Evolutionary conservation across 345 rosid genomes (phyloP).

Genomic region (Arabis hirsuta): DNA sequence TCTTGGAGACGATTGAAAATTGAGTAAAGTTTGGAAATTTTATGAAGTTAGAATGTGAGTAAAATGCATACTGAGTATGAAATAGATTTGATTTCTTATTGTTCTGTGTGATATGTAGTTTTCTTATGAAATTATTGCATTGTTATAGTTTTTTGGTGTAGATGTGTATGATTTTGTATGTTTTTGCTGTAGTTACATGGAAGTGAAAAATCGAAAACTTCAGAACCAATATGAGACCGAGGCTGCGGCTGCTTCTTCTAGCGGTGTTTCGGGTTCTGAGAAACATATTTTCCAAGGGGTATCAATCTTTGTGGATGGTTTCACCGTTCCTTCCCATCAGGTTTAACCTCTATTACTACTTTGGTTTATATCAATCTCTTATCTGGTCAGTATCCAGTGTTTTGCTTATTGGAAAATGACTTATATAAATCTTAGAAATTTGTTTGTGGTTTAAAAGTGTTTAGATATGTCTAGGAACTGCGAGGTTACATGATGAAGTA

Average conservation of each 20-base stretch:
- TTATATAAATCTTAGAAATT: not conserved
- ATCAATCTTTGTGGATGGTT: conserved; percentile 92
- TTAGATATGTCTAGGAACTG: conserved; percentile 59
- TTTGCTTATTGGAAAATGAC: not conserved
- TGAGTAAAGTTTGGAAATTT: not conserved
- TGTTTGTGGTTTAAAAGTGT: conserved; percentile 15
- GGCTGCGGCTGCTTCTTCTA: conserved; percentile 57
- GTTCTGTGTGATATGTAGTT: not conserved
- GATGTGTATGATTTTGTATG: not conserved
- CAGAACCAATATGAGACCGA: conserved; percentile 67
- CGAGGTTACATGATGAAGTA: conserved; percentile 69
- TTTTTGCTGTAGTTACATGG: conserved; percentile 68
- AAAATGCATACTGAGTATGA: not conserved
- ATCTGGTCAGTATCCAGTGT: not conserved
- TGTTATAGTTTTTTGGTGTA: not conserved
- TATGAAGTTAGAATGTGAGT: not conserved
- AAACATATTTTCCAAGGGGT: conserved; percentile 77
- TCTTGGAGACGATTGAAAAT: not conserved
- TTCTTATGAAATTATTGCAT: not conserved
- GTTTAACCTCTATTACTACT: conserved; percentile 41
- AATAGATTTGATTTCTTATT: conserved; percentile 8
- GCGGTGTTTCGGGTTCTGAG: conserved; percentile 47
- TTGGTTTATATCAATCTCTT: not conserved
- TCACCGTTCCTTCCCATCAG: conserved; percentile 91
- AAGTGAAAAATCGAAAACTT: conserved; percentile 80